Base-by-base conservation (phyloP, 345 rosid species). In the Moricandia arvensis region DNA sequence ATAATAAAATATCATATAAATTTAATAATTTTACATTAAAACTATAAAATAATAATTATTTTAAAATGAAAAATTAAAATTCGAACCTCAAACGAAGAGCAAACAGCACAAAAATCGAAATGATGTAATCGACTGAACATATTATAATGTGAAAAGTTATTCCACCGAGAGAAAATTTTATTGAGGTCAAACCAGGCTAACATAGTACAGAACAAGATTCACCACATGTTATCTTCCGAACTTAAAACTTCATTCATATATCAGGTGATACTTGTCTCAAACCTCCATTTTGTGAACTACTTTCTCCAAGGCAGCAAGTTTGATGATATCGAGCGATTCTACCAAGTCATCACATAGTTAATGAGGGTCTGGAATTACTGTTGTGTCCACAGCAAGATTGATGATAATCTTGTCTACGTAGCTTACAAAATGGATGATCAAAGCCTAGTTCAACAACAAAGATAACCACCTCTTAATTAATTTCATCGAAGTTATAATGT, bases 371-470 rank as follows among this genome's bases (percentile, higher is more conserved):
- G 91, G 84, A 72, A 92, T 85, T 27, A 82, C 87, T 10, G 81
- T 81, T 27, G 88, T 85, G 60, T 92, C 96, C 24, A 82, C 93
- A 1, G 91, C 82, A 8, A 90, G n/a, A 74, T 77, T 83, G 54
- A 92, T 73, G 7, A 72, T 84, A 88, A 90, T 81, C 81, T 83
- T 90, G 47, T 87, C 76, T 21, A 67, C 77, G 68, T 92, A 88
- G 65, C 97, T 92, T 45, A 87, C 91, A 69, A 72, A 90, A 76
- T 92, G 92, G 10, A 87, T 43, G 10, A 89, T 87, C 80, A 90
- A 41, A 24, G 96, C 96, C 97, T 90, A 80, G 86, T 86, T 75
- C 88, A 47, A 45, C 29, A 87, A 90, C 83, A 83, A 41, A 59
- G 33, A 53, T 10, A 53, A 37, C 18, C 17, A 47, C 54, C 18